A percentile compares a stretch with the other conserved stretches of the same genome.
These are phyloP conservation scores for Pascua guehoae DNA, from an alignment of 1,284 basidiomycete species.

Conservation along the genomic window DNA sequence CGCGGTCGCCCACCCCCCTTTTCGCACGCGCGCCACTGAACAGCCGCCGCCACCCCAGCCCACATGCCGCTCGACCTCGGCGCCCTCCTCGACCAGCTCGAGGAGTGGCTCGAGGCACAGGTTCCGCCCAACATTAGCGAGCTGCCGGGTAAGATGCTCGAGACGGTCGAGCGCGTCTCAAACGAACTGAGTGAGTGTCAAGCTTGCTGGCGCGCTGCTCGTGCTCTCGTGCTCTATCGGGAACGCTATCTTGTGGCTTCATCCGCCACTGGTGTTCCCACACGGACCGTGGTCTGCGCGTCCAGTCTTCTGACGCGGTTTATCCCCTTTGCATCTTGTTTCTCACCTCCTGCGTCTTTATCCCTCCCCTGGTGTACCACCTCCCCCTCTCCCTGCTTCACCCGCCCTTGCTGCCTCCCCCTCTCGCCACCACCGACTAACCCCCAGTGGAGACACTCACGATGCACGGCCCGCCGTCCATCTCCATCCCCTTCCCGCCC, in stretches of 20 bases:
- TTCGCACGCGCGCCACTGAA: neutral
- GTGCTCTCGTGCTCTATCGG: too few species aligned
- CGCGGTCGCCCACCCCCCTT: too few species aligned
- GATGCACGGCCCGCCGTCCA: constrained; percentile 42
- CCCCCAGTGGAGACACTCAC: constrained; percentile 45
- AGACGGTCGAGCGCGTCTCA: constrained; percentile 43
- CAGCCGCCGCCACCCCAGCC: neutral
- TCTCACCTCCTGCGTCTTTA: neutral
- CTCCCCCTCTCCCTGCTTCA: neutral
- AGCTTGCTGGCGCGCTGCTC: too few species aligned
- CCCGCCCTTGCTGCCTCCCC: neutral
- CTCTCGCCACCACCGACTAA: neutral
- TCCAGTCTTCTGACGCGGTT: too few species aligned
- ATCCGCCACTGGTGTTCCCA: neutral
- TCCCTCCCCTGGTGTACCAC: too few species aligned
- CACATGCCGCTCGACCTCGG: constrained; percentile 37
- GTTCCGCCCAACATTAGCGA: constrained; percentile 45
- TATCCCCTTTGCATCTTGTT: neutral
- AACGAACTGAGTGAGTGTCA: constrained; percentile 47
- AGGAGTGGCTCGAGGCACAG: constrained; percentile 46
- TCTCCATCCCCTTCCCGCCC: constrained; percentile 47
- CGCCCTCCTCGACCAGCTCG: constrained; percentile 44
- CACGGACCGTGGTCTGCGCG: too few species aligned
- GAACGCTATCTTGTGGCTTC: too few species aligned
- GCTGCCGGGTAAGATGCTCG: constrained; percentile 43